Evolutionary conservation across 2,329 filamentous ascomycete species (phyloP), one percentile per base, ranked within the genome.

Genomic region (Diaporthe sp.): DNA sequence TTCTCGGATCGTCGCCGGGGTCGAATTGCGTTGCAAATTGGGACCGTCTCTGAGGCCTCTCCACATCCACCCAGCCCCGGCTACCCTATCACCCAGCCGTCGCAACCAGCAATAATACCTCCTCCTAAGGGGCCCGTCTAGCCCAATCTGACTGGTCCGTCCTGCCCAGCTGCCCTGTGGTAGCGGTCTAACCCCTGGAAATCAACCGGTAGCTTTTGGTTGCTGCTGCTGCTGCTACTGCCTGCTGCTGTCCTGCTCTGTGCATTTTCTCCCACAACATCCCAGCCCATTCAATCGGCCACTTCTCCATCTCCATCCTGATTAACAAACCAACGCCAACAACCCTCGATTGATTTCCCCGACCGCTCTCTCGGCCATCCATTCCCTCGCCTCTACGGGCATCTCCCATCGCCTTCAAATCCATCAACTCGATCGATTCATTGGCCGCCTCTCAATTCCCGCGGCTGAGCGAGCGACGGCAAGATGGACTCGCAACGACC

Each of bases 401-500:
- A 60, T 74, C 62, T 44, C 42, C 28, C 53, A 55, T 70, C 39
- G n/a, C 70, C 28, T 39, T 28, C 49, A 42, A 58, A 37, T 62
- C 60, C 71, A 49, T 68, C 74, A 74, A 19, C n/a, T 76, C 71
- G 34, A 60, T 68, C 74, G 60, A 57, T 70, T 72, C 76, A 77
- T 55, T 73, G 73, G 76, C 76, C 76, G 76, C 76, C 71, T 71
- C 44, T 65, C 70, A 17, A 58, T 74, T 71, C 46, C 71, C 71
- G 73, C 75, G 75, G 75, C 75, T 77, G 65, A 77, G 76, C 65
- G 65, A 70, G 65, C 73, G 73, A 72, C 73, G 51, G 70, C 62
- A 62, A 72, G 44, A 92, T 92, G 90, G 90, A 91, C 81, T 85
- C 86, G 78, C 87, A 89, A 85, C 87, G 88, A 84, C 84, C 86